phyloP scores from a whole-genome alignment of 2,329 filamentous ascomycete genomes.

The Cadophora sp. region DNA sequence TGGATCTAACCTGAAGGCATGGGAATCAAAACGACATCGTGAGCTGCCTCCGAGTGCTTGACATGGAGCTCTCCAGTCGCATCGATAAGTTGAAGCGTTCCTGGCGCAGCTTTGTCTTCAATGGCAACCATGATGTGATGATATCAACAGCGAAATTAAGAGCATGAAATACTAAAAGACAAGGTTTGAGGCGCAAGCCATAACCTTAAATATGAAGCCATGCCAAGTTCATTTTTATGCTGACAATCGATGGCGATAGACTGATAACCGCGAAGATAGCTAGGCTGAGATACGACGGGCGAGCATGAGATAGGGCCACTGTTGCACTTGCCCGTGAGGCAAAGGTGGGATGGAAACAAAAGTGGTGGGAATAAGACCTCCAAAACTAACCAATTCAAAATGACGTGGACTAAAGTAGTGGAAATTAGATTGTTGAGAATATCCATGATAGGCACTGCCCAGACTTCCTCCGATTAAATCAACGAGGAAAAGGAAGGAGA shows the following conservation, averaged over 20 bases:
- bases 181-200: slow-evolving; percentile 7
- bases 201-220: slow-evolving; percentile 12
- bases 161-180: neutral
- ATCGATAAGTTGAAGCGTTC: slow-evolving; percentile 44
- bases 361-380: neutral
- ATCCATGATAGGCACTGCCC: neutral
- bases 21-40: slow-evolving; percentile 42
- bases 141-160: neutral
- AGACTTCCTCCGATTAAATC: neutral
- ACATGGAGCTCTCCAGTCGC: slow-evolving; percentile 34
- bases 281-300: slow-evolving; percentile 10
- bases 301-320: neutral
- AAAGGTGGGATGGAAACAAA: slow-evolving; percentile 15
- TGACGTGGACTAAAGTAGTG: neutral
- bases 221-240: slow-evolving; percentile 3
- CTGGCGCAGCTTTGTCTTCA: slow-evolving; percentile 36
- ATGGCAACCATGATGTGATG: slow-evolving; percentile 28
- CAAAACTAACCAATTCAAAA: too few species aligned
- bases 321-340: slow-evolving; percentile 1
- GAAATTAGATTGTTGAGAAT: neutral
- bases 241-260: neutral
- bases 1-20: slow-evolving; percentile 39
- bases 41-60: slow-evolving; percentile 36
- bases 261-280: slow-evolving; percentile 14
- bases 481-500: neutral